These are phyloP conservation scores for Paecilomyces variotii DNA, from an alignment of 2,329 filamentous ascomycete species.

Conservation along the genomic window DNA sequence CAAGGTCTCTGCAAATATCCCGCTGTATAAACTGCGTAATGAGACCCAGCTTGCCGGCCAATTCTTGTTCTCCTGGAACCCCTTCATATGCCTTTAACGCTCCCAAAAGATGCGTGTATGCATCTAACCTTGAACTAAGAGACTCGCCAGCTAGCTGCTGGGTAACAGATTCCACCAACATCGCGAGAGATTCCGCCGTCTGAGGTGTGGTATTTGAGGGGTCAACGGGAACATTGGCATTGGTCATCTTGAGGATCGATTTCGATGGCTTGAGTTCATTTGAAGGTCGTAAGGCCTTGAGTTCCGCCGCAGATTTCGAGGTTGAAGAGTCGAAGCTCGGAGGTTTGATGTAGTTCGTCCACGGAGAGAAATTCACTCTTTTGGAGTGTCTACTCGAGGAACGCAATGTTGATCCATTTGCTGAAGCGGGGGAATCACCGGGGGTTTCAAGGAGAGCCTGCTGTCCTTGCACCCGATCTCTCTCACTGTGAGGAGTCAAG, in stretches of 20 bases:
- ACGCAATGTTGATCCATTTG: slow-evolving; percentile 27
- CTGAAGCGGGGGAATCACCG: slow-evolving; percentile 36
- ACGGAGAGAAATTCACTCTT: slow-evolving; percentile 56
- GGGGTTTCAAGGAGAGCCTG: slow-evolving; percentile 26
- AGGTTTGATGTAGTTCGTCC: slow-evolving; percentile 47
- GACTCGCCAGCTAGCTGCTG: slow-evolving; percentile 72
- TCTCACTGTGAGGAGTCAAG: slow-evolving; percentile 14
- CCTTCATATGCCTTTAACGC: slow-evolving; percentile 75
- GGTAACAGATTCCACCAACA: slow-evolving; percentile 78
- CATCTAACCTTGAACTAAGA: slow-evolving; percentile 67
- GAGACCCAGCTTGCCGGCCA: slow-evolving; percentile 67
- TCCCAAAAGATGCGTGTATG: slow-evolving; percentile 71
- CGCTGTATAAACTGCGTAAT: slow-evolving; percentile 76
- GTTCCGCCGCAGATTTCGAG: slow-evolving; percentile 30
- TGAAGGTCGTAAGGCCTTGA: slow-evolving; percentile 40
- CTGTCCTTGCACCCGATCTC: slow-evolving; percentile 32
- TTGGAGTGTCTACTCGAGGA: slow-evolving; percentile 39
- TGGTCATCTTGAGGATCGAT: slow-evolving; percentile 70
- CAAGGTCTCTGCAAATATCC: slow-evolving; percentile 61
- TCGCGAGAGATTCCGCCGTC: slow-evolving; percentile 54
- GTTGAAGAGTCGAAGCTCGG: slow-evolving; percentile 25
- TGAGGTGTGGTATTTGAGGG: slow-evolving; percentile 36
- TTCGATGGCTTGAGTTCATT: slow-evolving; percentile 52
- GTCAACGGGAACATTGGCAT: slow-evolving; percentile 32
- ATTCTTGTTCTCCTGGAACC: slow-evolving; percentile 63